Evolutionary conservation across 306 rosid genomes (phyloP).

Genomic region (Medicago lupulina): DNA sequence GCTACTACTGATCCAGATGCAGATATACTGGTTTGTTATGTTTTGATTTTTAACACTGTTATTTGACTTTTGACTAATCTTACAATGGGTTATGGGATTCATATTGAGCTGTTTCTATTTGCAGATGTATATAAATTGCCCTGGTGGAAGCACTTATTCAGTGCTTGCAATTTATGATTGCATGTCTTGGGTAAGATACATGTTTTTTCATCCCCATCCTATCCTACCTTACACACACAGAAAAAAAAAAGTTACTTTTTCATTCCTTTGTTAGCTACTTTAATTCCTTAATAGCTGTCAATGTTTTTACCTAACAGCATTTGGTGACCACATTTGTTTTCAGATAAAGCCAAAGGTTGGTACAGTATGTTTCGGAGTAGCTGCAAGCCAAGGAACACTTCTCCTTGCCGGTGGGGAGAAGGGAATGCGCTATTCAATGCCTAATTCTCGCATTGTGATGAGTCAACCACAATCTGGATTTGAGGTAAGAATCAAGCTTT

Average conservation of each 20-base stretch:
- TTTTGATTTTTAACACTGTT: conserved; percentile 31
- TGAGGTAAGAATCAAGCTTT: conserved; percentile 65
- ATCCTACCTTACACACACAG: not conserved
- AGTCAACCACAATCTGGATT: conserved; percentile 97
- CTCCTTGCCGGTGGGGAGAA: conserved; percentile 99
- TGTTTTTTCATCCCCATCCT: not conserved
- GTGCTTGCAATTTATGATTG: conserved; percentile 96
- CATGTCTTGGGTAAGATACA: conserved; percentile 94
- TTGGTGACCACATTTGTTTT: conserved; percentile 40
- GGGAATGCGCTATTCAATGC: conserved; percentile 98
- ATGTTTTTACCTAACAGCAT: conserved; percentile 26
- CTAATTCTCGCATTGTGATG: conserved; percentile 95
- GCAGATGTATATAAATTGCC: conserved; percentile 91
- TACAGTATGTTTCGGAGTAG: conserved; percentile 89
- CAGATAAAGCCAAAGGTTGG: conserved; percentile 99
- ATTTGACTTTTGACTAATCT: conserved; percentile 4
- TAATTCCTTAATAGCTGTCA: not conserved
- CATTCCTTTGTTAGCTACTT: conserved; percentile 33
- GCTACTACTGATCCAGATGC: conserved; percentile 83
- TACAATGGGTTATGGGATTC: not conserved
- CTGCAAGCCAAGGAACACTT: conserved; percentile 97
- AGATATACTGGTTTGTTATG: conserved; percentile 76
- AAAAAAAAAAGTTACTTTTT: not conserved
- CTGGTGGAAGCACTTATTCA: conserved; percentile 94
- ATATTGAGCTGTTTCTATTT: conserved; percentile 40